Base-by-base conservation (phyloP, 164 flowering plant species). In the Stephania cephalantha region DNA sequence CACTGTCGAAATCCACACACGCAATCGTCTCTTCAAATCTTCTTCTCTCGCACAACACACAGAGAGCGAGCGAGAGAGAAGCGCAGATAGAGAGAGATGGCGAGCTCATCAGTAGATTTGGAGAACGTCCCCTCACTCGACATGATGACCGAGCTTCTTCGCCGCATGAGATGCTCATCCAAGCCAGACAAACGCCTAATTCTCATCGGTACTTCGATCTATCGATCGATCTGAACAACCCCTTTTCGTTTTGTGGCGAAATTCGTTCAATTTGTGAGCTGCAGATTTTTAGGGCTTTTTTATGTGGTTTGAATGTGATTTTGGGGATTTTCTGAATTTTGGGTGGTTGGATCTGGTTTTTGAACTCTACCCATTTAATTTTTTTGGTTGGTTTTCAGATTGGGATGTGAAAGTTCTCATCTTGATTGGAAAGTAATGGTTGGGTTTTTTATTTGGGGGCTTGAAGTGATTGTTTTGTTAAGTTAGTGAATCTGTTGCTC, bases 101-200 rank as follows among this genome's bases (percentile, higher is more conserved):
- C 86, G 83, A 82, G 75, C 58, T 74, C 84, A 1, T 6, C 45
- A 3, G 84, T 48, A 68, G 83, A 82, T 80, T 78, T 93, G 87
- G 97, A 87, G 65, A 95, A 93, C 58, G 83, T 93, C n/a, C 90
- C 91, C 1, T 85, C 97, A 0, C 78, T 81, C 6, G 89, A 88
- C 87, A 90, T 93, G 76, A 89, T 93, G 98, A 78, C 85, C 6
- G 97, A 91, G 87, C 90, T 91, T 48, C 91, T 91, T 73, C 95
- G 92, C 70, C 93, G 97, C 46, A 86, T 93, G 90, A 91, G 87
- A 64, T 93, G 98, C 80, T 82, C 92, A 75, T 7, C 84, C 83
- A 91, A 93, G 68, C 97, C 98, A 65, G 93, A 91, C 86, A 93
- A 89, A 73, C 95, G 95, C 69, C 90, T 93, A 84, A 89, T 93